Evolutionary conservation across 2,329 filamentous ascomycete genomes (phyloP).

Genomic region (Ramularia collo-cygni): DNA sequence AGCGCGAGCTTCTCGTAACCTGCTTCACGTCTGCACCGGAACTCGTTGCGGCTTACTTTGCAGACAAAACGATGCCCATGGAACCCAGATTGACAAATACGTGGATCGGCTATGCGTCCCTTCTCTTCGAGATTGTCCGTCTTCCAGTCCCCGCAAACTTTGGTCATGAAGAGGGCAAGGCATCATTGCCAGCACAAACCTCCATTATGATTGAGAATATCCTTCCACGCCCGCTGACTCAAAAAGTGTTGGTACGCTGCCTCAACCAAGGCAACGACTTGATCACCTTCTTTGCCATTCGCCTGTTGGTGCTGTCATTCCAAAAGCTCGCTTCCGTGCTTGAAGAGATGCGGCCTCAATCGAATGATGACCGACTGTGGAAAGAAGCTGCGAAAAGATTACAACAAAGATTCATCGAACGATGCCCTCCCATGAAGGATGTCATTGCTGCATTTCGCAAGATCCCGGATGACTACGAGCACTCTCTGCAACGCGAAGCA

Average conservation of each 20-base stretch:
- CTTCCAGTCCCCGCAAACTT: conserved; percentile 66
- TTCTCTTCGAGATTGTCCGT: conserved; percentile 74
- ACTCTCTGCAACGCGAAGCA: conserved; percentile 66
- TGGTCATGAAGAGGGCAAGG: conserved; percentile 52
- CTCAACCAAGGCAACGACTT: conserved; percentile 71
- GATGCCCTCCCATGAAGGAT: conserved; percentile 76
- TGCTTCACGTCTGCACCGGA: conserved; percentile 81
- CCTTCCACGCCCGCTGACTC: conserved; percentile 71
- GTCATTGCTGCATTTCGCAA: conserved; percentile 67
- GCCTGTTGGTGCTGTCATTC: conserved; percentile 70
- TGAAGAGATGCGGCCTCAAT: conserved; percentile 46
- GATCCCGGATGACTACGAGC: conserved; percentile 55
- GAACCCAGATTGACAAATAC: conserved; percentile 88
- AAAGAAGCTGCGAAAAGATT: conserved; percentile 60
- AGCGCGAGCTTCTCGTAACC: conserved; percentile 71
- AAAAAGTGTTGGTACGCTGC: conserved; percentile 72
- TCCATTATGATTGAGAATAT: conserved; percentile 78
- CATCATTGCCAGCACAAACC: conserved; percentile 66
- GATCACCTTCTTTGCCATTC: conserved; percentile 75
- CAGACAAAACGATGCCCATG: conserved; percentile 72
- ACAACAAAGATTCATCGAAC: conserved; percentile 65
- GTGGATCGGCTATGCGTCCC: conserved; percentile 89
- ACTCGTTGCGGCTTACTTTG: conserved; percentile 80
- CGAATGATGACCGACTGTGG: conserved; percentile 52
- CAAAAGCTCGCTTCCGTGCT: conserved; percentile 66